These are phyloP conservation scores for Populus trichocarpa DNA, from an alignment of 441 rosid species.

Conservation along the genomic window DNA sequence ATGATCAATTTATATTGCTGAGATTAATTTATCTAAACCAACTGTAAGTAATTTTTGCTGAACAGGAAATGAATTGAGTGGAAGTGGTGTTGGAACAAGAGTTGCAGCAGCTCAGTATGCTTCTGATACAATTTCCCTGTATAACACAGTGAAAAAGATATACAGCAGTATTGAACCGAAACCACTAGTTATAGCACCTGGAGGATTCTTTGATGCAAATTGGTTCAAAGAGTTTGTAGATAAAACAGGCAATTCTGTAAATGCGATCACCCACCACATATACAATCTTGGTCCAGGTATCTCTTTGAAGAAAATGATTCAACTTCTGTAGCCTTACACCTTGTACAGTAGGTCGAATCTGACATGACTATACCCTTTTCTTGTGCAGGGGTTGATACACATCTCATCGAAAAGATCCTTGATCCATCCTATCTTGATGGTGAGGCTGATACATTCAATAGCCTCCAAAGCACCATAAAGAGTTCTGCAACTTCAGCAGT, in stretches of 20 bases:
- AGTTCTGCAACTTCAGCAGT: slow-evolving; percentile 50
- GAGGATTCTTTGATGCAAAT: slow-evolving; percentile 63
- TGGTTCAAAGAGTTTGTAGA: slow-evolving; percentile 55
- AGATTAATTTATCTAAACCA: too few relatives aligned
- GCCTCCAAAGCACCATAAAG: slow-evolving; percentile 47
- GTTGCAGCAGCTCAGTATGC: slow-evolving; percentile 66
- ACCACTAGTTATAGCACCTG: slow-evolving; percentile 71
- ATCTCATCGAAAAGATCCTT: slow-evolving; percentile 79
- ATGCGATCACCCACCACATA: slow-evolving; percentile 72
- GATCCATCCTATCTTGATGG: slow-evolving; percentile 67
- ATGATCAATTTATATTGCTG: too few relatives aligned
- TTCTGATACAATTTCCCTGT: slow-evolving; percentile 46
- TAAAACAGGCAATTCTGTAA: slow-evolving; percentile 25
- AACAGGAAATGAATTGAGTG: slow-evolving; percentile 74
- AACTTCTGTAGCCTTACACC: not conserved
- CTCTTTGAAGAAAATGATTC: not conserved
- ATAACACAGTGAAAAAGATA: slow-evolving; percentile 40
- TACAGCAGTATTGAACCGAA: slow-evolving; percentile 40
- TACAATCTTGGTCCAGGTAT: slow-evolving; percentile 89
- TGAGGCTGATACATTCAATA: slow-evolving; percentile 48
- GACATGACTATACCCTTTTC: not conserved
- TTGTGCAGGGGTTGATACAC: slow-evolving; percentile 61
- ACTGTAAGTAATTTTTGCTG: not conserved
- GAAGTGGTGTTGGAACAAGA: slow-evolving; percentile 63
- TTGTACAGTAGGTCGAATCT: slow-evolving; percentile 7